Percentiles rank a stretch among this genome's conserved stretches.
Conservation (phyloP, 768 basidiomycete species). For the Sistotremastrum suecicum region DNA sequence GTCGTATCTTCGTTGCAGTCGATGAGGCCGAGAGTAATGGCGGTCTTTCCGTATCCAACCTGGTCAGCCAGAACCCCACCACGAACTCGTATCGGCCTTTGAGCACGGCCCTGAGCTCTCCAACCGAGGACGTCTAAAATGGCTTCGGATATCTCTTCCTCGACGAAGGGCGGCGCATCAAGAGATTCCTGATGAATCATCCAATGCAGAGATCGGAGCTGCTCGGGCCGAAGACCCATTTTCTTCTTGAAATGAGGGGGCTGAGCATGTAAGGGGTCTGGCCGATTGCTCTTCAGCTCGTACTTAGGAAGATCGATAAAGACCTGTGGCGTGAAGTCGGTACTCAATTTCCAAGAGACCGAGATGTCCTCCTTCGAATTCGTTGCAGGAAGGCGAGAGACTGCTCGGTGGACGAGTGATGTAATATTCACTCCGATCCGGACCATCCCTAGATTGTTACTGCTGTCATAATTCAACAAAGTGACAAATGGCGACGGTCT, state of each 20-base stretch:
- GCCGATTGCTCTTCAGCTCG: slow-evolving; percentile 58
- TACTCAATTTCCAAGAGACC: slow-evolving; percentile 72
- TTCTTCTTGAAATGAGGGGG: slow-evolving; percentile 56
- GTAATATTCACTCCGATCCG: slow-evolving; percentile 81
- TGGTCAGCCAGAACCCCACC: slow-evolving; percentile 93
- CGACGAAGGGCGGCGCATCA: slow-evolving; percentile 60
- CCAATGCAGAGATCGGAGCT: slow-evolving; percentile 84
- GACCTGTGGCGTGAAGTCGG: slow-evolving; percentile 56
- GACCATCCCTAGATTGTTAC: slow-evolving; percentile 50
- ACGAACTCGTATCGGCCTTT: slow-evolving; percentile 56
- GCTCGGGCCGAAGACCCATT: slow-evolving; percentile 63
- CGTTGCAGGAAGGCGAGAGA: slow-evolving; percentile 57
- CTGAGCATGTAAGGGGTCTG: slow-evolving; percentile 54
- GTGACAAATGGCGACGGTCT: slow-evolving; percentile 81
- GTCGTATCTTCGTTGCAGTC: slow-evolving; percentile 48
- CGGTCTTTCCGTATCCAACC: slow-evolving; percentile 96
- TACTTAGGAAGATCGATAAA: slow-evolving; percentile 50
- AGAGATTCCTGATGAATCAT: slow-evolving; percentile 71
- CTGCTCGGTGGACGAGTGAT: slow-evolving; percentile 75
- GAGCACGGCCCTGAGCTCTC: slow-evolving; percentile 87
- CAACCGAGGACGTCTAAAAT: slow-evolving; percentile 76
- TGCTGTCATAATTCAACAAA: slow-evolving; percentile 50
- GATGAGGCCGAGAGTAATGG: slow-evolving; percentile 82
- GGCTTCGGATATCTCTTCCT: slow-evolving; percentile 91
- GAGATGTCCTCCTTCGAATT: slow-evolving; percentile 30